A percentile compares a stretch with the other conserved stretches of the same genome.
Conservation (phyloP, 2,329 filamentous ascomycete genomes). For the Penicillium sp. region DNA sequence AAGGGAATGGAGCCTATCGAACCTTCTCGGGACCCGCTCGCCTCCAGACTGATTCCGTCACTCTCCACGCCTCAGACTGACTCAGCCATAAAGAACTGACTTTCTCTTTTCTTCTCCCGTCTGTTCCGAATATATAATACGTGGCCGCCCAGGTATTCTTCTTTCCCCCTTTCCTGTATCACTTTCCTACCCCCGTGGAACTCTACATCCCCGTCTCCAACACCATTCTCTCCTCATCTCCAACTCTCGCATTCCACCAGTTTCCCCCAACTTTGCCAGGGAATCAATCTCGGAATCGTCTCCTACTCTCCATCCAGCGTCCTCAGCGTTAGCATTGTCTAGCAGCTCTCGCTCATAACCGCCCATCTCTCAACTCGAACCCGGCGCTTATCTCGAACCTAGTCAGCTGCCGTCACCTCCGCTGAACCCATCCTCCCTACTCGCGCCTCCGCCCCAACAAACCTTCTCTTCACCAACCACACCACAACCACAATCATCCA, state of each 20-base stretch:
- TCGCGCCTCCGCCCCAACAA: background rate
- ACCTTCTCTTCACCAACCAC: background rate
- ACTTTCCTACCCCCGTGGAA: constrained; percentile 1
- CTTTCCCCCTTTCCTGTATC: constrained; percentile 3
- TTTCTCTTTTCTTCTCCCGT: constrained; percentile 21
- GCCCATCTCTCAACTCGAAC: background rate
- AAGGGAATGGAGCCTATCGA: constrained; percentile 12
- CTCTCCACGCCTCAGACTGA: constrained; percentile 23
- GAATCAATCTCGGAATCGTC: background rate
- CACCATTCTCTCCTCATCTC: constrained; percentile 8
- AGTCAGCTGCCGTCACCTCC: background rate
- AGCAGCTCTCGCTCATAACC: background rate
- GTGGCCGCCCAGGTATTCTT: constrained; percentile 1
- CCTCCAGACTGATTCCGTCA: constrained; percentile 26
- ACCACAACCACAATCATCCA: constrained; percentile 18
- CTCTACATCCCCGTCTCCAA: constrained; percentile 6
- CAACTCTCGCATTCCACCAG: background rate
- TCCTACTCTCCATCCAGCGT: constrained; percentile 1
- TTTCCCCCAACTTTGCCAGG: background rate
- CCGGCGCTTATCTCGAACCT: constrained; percentile 21
- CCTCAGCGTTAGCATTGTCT: background rate
- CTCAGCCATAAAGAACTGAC: constrained; percentile 19
- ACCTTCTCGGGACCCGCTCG: constrained; percentile 23
- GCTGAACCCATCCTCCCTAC: background rate
- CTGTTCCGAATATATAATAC: constrained; percentile 27